A percentile compares a stretch with the other conserved stretches of the same genome.
These are phyloP conservation scores for Phytophthora multivora DNA, from an alignment of 352 stramenopile species.

Conservation along the genomic window DNA sequence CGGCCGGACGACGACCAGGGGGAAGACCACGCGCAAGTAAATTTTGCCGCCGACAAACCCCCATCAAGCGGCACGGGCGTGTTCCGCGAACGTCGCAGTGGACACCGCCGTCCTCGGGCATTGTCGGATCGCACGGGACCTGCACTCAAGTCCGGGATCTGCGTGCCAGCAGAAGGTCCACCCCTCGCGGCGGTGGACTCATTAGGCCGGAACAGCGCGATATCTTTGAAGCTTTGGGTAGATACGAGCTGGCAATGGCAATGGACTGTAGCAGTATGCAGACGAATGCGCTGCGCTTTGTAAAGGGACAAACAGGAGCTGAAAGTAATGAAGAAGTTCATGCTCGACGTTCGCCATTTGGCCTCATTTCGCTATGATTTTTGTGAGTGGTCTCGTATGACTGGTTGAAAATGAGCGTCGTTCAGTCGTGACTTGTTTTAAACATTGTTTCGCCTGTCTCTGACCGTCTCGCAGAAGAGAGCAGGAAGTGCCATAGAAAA, in stretches of 20 bases:
- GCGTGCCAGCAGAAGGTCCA: slow-evolving; percentile 36
- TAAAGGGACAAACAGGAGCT: too few species aligned
- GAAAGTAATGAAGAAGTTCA: background rate
- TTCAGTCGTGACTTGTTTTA: slow-evolving; percentile 13
- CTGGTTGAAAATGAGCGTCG: slow-evolving; percentile 17
- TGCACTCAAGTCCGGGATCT: slow-evolving; percentile 29
- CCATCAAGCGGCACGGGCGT: slow-evolving; percentile 20
- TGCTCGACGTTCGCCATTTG: slow-evolving; percentile 15
- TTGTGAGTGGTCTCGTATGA: slow-evolving; percentile 11
- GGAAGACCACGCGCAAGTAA: slow-evolving; percentile 13
- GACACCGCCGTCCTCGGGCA: slow-evolving; percentile 9
- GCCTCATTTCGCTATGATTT: slow-evolving; percentile 9
- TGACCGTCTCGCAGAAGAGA: slow-evolving; percentile 22
- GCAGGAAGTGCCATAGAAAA: slow-evolving; percentile 28
- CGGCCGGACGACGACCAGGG: slow-evolving; percentile 11
- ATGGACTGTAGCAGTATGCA: background rate
- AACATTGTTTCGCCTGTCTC: slow-evolving; percentile 6
- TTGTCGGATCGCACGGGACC: slow-evolving; percentile 32
- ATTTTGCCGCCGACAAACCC: slow-evolving; percentile 4
- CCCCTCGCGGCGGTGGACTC: slow-evolving; percentile 14
- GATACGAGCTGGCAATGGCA: background rate
- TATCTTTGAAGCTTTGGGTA: slow-evolving; percentile 25
- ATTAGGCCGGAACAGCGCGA: slow-evolving; percentile 12
- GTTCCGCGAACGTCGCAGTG: slow-evolving; percentile 35
- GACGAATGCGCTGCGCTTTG: background rate